Evolutionary conservation across 768 basidiomycete genomes (phyloP), one percentile per base, ranked within the genome.

Genomic region (Strobilomyces dryophilus): DNA sequence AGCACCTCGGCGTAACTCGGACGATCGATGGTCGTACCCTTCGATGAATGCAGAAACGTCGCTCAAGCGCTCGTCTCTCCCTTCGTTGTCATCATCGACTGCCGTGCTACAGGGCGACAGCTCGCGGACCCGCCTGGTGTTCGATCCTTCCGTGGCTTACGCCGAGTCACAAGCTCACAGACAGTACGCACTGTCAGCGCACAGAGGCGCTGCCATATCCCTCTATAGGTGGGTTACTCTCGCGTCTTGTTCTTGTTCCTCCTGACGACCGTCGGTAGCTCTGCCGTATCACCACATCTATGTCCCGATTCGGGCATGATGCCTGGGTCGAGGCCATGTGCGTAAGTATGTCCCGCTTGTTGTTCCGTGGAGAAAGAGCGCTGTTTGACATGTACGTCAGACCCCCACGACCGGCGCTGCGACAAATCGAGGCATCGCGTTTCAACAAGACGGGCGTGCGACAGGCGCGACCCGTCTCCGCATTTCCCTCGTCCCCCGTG

Each of bases 171-270:
- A 54, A 45, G 56, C 55, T n/a, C 51, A 49, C 44, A 17, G 34
- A 47, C 40, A 27, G 53, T 34, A 37, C 27, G 6, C 37, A 7
- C 21, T 14, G 8, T 20, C 49, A 54, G 46, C 54, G 24, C 61
- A 59, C n/a, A 58, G 52, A 20, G 48, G 57, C n/a, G 42, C 58
- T 2, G 56, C 78, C 1, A 56, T 73, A 15, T 71, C 79, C 3
- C 76, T 87, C 29, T 88, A 87, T 71, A 83, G 79, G 86, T 81
- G 59, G 45, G 76, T 42, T 47, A 18, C 29, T 24, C 9, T n/a
- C 2, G 47, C 9, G 47, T 31, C 8, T 4, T 3, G 21, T 21
- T 1, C 8, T 31, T 5, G 4, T 59, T 48, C 24, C 21, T 46
- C 5, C 42, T 66, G 55, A 57, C 31, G 17, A 26, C n/a, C 46